These are phyloP conservation scores for Saccharum hybrid DNA, from an alignment of 202 grass and related monocot genomes.

Conservation along the genomic window DNA sequence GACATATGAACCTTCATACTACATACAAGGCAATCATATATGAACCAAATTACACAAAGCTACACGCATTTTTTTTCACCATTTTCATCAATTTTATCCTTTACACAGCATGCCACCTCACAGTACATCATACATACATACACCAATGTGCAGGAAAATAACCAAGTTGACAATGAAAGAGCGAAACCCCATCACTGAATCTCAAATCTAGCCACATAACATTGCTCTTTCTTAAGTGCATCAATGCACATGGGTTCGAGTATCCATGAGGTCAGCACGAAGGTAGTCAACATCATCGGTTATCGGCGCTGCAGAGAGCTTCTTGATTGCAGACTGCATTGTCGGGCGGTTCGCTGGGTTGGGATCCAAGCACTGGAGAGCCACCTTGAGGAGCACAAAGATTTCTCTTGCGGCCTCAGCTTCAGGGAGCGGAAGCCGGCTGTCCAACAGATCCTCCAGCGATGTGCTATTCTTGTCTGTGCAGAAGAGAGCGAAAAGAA, in stretches of 20 bases:
- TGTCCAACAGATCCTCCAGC: conserved; percentile 19
- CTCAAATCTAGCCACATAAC: neutral
- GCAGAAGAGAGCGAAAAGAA: neutral
- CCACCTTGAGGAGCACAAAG: neutral
- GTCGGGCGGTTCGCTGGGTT: neutral
- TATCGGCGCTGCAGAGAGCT: neutral
- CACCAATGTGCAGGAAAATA: neutral
- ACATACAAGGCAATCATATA: neutral
- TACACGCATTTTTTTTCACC: too few species aligned
- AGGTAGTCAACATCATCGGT: neutral
- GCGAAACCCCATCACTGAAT: neutral
- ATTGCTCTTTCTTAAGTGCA: neutral
- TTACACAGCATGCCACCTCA: too few species aligned
- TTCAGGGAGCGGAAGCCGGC: neutral
- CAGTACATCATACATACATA: neutral
- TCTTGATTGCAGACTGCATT: neutral
- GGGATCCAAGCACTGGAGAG: neutral
- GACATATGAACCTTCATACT: too few species aligned
- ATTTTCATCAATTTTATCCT: too few species aligned
- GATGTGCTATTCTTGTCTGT: neutral
- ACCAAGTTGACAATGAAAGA: neutral
- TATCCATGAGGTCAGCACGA: neutral
- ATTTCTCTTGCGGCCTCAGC: conserved; percentile 10
- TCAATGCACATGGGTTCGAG: neutral
- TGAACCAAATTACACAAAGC: too few species aligned